A percentile compares a stretch with the other conserved stretches of the same genome.
These are phyloP conservation scores for Epichloe baconii DNA, from an alignment of 2,329 filamentous ascomycete genomes.

Conservation along the genomic window DNA sequence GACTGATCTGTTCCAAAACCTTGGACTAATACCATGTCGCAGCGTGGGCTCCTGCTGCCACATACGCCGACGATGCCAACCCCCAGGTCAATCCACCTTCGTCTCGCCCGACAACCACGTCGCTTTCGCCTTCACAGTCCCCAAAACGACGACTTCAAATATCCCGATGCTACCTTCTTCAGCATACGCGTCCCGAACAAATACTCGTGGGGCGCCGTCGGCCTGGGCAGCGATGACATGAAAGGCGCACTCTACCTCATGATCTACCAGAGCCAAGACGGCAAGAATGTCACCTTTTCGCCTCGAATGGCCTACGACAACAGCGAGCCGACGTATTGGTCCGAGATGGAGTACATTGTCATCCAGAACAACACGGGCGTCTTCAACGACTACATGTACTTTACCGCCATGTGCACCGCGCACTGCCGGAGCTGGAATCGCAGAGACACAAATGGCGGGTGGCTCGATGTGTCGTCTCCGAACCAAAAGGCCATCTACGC, in stretches of 20 bases:
- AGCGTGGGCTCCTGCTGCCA: constrained; percentile 13
- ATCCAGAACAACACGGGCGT: constrained; percentile 34
- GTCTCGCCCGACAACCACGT: constrained; percentile 29
- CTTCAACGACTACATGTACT: constrained; percentile 30
- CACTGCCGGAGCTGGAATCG: constrained; percentile 39
- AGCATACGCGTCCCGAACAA: constrained; percentile 33
- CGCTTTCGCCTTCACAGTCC: constrained; percentile 37
- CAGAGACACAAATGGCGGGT: constrained; percentile 21
- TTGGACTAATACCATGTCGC: neutral
- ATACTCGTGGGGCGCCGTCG: constrained; percentile 40
- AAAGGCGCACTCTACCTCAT: constrained; percentile 39
- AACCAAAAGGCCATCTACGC: constrained; percentile 42
- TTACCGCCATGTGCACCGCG: constrained; percentile 35
- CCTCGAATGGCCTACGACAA: constrained; percentile 37
- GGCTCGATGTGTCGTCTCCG: constrained; percentile 35
- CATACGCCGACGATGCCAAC: constrained; percentile 17
- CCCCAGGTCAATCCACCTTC: constrained; percentile 27
- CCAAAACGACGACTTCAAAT: constrained; percentile 28
- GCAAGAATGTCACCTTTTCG: constrained; percentile 40
- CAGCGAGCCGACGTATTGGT: constrained; percentile 36
- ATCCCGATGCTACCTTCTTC: constrained; percentile 30
- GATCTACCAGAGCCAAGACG: constrained; percentile 34
- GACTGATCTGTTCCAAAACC: neutral
- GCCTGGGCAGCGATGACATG: constrained; percentile 40
- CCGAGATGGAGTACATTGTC: constrained; percentile 28